A percentile compares a stretch with the other conserved stretches of the same genome.
These are phyloP conservation scores for Eucommia ulmoides DNA, from an alignment of 257 asterid genomes.

Conservation along the genomic window DNA sequence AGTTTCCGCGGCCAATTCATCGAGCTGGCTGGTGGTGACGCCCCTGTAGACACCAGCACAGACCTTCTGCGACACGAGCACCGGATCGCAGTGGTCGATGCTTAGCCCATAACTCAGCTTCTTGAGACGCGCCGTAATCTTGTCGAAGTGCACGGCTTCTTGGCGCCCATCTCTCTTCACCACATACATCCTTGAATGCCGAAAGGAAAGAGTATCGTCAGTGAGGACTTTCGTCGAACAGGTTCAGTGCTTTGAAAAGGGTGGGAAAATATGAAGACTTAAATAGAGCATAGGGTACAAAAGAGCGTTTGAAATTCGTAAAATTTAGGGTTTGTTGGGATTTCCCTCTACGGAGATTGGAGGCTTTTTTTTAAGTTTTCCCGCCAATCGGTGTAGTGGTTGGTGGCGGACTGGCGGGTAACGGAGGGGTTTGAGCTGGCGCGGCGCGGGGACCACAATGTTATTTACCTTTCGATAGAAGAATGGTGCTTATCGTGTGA, in stretches of 20 bases:
- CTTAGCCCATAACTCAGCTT: constrained; percentile 86
- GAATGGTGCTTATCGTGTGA: too few relatives aligned
- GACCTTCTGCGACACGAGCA: constrained; percentile 78
- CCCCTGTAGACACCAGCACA: constrained; percentile 93
- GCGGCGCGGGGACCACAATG: too few relatives aligned
- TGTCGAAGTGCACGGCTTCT: constrained; percentile 88
- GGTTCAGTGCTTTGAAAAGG: background rate
- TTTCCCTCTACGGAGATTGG: too few relatives aligned
- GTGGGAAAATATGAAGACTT: background rate
- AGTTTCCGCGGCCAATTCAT: constrained; percentile 95
- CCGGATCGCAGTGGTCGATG: constrained; percentile 86
- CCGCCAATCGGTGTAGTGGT: too few relatives aligned
- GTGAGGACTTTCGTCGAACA: constrained; percentile 34
- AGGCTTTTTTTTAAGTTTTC: too few relatives aligned
- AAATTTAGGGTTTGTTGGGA: too few relatives aligned
- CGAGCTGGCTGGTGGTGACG: constrained; percentile 93
- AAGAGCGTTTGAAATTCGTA: background rate
- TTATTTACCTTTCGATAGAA: too few relatives aligned
- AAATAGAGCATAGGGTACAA: constrained; percentile 12
- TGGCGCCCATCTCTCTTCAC: constrained; percentile 94
- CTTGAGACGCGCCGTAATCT: constrained; percentile 86
- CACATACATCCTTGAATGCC: constrained; percentile 53
- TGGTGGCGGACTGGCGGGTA: too few relatives aligned
- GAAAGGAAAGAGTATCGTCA: constrained; percentile 2
- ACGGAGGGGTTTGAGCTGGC: too few relatives aligned